phyloP scores from a whole-genome alignment of 1,284 basidiomycete species.

The Cutaneotrichosporon spelunceum region DNA sequence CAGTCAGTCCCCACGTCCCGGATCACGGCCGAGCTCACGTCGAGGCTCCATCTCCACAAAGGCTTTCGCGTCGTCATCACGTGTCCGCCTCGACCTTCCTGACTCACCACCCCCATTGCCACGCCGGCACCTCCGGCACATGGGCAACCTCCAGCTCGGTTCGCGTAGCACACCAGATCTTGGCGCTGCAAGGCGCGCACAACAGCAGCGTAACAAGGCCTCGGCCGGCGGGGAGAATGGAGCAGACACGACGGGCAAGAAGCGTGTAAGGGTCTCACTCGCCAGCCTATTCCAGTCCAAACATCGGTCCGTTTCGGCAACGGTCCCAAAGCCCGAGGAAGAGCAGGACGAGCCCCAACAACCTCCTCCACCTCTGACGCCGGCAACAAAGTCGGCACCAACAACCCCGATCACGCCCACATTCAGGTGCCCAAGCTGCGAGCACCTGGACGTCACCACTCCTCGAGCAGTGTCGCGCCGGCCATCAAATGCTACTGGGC shows the following conservation, averaged over 20 bases:
- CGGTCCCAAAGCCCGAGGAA: neutral
- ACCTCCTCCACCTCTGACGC: neutral
- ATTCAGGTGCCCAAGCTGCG: constrained; percentile 11
- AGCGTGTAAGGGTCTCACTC: constrained; percentile 2
- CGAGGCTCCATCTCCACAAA: constrained; percentile 2
- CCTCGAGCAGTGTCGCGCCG: constrained; percentile 2
- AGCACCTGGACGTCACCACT: neutral
- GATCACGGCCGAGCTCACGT: neutral
- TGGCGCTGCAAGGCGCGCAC: constrained; percentile 4
- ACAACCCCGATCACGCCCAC: constrained; percentile 8
- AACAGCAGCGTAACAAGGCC: constrained; percentile 2
- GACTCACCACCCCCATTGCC: constrained; percentile 1
- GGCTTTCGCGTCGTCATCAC: neutral
- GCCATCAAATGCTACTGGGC: neutral
- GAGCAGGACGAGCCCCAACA: neutral
- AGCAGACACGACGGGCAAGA: neutral
- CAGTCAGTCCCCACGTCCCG: neutral
- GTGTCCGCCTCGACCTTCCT: constrained; percentile 5
- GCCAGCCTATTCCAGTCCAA: constrained; percentile 4
- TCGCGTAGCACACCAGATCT: constrained; percentile 9
- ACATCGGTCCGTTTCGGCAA: constrained; percentile 2
- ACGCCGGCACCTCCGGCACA: neutral
- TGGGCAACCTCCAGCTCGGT: constrained; percentile 4
- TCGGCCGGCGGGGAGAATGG: neutral
- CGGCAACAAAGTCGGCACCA: neutral